Base-by-base conservation (phyloP, 176 grass and related monocot genomes). In the Pontederia paniculata region DNA sequence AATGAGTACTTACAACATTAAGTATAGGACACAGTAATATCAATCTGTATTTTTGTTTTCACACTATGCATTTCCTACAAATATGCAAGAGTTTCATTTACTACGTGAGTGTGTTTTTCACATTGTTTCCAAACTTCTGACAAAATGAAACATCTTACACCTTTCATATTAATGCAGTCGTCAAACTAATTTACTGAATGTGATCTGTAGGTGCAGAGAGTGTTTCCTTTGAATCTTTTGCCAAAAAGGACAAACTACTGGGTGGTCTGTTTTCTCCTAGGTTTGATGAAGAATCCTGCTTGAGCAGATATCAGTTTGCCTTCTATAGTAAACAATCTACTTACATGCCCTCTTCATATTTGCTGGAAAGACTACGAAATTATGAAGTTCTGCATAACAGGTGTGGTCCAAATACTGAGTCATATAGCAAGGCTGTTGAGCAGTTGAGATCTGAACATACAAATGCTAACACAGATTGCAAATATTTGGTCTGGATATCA, bases 381-480 rank as follows among this genome's bases (percentile, higher is more conserved):
- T 70, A 70, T 4, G 67, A 70, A 70, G 53, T 17, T n/a, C 54
- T 57, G 21, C 67, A 70, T 43, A 65, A 73, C 14, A 63, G 53
- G 54, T 84, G 81, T 48, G 81, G 66, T 17, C 81, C 81, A 1
- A 69, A 77, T 48, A 84, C 71, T 10, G 21, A 46, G 21, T 54
- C 46, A 20, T 70, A 57, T 12, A 70, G 47, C 21, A 70, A 48
- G 43, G 1, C 59, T 9, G 14, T 48, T 44, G 1, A 78, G 57
- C 81, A 18, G 25, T 31, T 75, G 16, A 68, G 51, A 37, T 66
- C 73, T 10, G 21, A n/a, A 9, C 23, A 21, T 22, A 9, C 45
- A 23, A 5, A 51, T 42, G 0, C 60, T 55, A 78, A 44, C 11
- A 41, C 42, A 42, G 62, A 66, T 12, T 67, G 62, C 45, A 66